These are phyloP conservation scores for Talaromyces sp. DNA, from an alignment of 2,329 filamentous ascomycete species.

Conservation along the genomic window DNA sequence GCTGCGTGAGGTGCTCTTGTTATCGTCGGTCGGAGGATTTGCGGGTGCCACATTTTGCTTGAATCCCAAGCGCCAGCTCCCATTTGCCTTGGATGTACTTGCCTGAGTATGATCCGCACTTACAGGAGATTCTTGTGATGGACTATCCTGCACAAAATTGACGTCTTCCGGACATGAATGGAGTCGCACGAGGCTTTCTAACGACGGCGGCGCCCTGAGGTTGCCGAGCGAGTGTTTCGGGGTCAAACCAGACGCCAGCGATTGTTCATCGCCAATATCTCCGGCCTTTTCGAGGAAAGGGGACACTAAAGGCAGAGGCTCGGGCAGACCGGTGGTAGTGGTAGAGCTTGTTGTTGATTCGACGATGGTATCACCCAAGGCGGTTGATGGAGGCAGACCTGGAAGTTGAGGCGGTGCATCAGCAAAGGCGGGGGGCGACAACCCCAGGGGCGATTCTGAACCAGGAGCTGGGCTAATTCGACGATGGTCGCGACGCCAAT, in stretches of 20 bases:
- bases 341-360: conserved; percentile 11
- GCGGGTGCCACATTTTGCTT: neutral
- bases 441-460: conserved; percentile 14
- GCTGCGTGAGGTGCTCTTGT: neutral
- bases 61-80: conserved; percentile 7
- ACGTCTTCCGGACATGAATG: conserved; percentile 26
- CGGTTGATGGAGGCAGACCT: conserved; percentile 23
- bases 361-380: conserved; percentile 22
- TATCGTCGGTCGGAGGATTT: neutral
- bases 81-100: conserved; percentile 4
- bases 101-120: neutral
- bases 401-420: conserved; percentile 28
- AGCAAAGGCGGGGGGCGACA: conserved; percentile 10
- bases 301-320: neutral
- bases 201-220: conserved; percentile 20
- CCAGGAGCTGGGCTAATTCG: conserved; percentile 26
- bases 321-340: neutral
- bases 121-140: conserved; percentile 10
- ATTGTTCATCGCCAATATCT: conserved; percentile 6
- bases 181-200: conserved; percentile 22
- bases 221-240: conserved; percentile 24
- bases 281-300: neutral
- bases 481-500: conserved; percentile 35
- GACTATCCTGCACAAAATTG: conserved; percentile 20
- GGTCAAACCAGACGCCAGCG: conserved; percentile 7